Conservation (phyloP, 305 asterid genomes). For the Fraxinus velutina region DNA sequence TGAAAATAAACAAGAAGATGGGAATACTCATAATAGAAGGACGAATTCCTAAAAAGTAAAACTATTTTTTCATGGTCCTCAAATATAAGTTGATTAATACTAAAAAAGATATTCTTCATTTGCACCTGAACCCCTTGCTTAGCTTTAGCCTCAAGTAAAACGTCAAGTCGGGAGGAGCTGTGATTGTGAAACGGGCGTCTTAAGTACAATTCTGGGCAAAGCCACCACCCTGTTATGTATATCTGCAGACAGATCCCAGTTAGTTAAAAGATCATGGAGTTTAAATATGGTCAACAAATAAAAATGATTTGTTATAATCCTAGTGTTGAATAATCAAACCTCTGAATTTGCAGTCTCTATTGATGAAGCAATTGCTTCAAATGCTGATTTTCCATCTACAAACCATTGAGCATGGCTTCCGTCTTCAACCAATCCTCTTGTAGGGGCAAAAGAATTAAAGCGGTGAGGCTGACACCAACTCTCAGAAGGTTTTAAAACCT, state of each 20-base stretch:
- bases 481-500: slow-evolving; percentile 53
- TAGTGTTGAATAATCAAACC: slow-evolving; percentile 39
- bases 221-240: slow-evolving; percentile 98
- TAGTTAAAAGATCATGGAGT: slow-evolving; percentile 20
- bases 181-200: slow-evolving; percentile 73
- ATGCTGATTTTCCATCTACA: slow-evolving; percentile 81
- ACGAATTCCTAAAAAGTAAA: not conserved
- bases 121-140: slow-evolving; percentile 89
- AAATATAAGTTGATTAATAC: not conserved
- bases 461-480: slow-evolving; percentile 87
- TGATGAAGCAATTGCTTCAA: slow-evolving; percentile 85
- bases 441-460: slow-evolving; percentile 81
- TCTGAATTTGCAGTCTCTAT: slow-evolving; percentile 81
- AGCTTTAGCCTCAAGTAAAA: slow-evolving; percentile 82
- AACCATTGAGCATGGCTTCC: slow-evolving; percentile 96
- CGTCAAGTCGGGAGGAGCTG: slow-evolving; percentile 72
- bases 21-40: not conserved
- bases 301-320: not conserved
- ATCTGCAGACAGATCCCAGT: slow-evolving; percentile 45
- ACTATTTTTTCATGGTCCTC: slow-evolving; percentile 1
- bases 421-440: slow-evolving; percentile 73
- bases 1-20: slow-evolving; percentile 12
- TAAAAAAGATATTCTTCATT: not conserved
- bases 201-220: slow-evolving; percentile 89
- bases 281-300: slow-evolving; percentile 4